Evolutionary conservation across 1,139 yeast species (phyloP).

Genomic region (Saccharomyces hybrid): DNA sequence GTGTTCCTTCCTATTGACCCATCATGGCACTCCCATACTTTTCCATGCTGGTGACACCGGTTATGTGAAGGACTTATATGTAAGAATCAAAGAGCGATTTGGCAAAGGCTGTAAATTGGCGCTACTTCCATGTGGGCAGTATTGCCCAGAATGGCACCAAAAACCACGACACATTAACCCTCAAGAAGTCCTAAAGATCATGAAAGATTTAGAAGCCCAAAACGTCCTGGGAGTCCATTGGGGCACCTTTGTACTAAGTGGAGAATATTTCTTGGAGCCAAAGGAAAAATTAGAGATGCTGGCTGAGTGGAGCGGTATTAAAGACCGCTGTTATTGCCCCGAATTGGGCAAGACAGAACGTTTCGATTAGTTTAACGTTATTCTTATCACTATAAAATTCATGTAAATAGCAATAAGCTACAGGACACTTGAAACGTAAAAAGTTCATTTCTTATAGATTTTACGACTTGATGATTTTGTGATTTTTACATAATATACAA

Average conservation of each 20-base stretch:
- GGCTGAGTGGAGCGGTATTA: constrained; percentile 30
- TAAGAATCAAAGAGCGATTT: constrained; percentile 51
- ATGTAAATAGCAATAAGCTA: background rate
- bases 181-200: constrained; percentile 61
- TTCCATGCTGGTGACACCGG: constrained; percentile 97
- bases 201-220: constrained; percentile 53
- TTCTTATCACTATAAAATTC: background rate
- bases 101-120: constrained; percentile 63
- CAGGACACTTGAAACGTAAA: background rate
- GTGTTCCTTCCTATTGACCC: constrained; percentile 73
- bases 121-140: constrained; percentile 87
- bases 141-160: constrained; percentile 93
- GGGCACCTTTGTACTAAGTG: constrained; percentile 89
- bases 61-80: constrained; percentile 63
- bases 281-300: constrained; percentile 41
- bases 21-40: constrained; percentile 59
- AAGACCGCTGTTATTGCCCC: constrained; percentile 42
- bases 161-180: constrained; percentile 85
- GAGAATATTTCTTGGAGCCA: constrained; percentile 84
- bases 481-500: background rate
- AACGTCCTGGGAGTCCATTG: constrained; percentile 85
- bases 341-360: constrained; percentile 42
- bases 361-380: background rate
- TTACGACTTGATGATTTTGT: background rate
- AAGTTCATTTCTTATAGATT: background rate